Evolutionary conservation across 164 flowering plant genomes (phyloP).

Genomic region (Echeveria elegans): DNA sequence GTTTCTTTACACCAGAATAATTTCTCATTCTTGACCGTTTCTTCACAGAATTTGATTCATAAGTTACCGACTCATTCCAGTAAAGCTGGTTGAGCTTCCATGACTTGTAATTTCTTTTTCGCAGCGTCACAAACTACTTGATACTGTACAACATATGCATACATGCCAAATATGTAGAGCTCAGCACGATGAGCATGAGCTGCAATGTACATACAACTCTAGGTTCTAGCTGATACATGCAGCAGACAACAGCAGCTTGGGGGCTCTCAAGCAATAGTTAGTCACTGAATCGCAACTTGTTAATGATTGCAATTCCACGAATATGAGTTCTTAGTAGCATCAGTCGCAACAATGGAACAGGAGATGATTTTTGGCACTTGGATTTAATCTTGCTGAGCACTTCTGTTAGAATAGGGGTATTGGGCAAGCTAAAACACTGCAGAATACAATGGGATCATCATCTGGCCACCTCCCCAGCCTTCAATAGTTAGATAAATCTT

Average conservation of each 20-base stretch:
- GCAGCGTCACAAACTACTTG: neutral
- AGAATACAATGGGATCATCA: slow-evolving; percentile 23
- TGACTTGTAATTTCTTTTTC: neutral
- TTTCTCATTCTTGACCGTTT: too few relatives aligned
- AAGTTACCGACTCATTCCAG: neutral
- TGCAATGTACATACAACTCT: too few relatives aligned
- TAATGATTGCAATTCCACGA: slow-evolving; percentile 40
- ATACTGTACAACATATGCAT: neutral
- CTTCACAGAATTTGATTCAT: too few relatives aligned
- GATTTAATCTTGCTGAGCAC: slow-evolving; percentile 41
- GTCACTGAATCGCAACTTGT: slow-evolving; percentile 19
- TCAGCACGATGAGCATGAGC: too few relatives aligned
- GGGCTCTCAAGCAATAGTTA: neutral
- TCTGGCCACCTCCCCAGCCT: slow-evolving; percentile 55
- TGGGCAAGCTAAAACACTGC: slow-evolving; percentile 71
- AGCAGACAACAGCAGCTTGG: too few relatives aligned
- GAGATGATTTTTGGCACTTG: slow-evolving; percentile 25
- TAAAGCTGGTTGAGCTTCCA: neutral
- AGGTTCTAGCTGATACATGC: too few relatives aligned
- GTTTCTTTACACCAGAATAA: too few relatives aligned
- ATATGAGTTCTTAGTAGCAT: slow-evolving; percentile 58
- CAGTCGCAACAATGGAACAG: slow-evolving; percentile 58
- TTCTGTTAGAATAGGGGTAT: slow-evolving; percentile 32
- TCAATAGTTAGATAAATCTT: slow-evolving; percentile 37
- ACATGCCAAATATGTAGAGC: too few relatives aligned